Base-by-base conservation (phyloP, 23 red algal species). In the Gracilaria caudata region DNA sequence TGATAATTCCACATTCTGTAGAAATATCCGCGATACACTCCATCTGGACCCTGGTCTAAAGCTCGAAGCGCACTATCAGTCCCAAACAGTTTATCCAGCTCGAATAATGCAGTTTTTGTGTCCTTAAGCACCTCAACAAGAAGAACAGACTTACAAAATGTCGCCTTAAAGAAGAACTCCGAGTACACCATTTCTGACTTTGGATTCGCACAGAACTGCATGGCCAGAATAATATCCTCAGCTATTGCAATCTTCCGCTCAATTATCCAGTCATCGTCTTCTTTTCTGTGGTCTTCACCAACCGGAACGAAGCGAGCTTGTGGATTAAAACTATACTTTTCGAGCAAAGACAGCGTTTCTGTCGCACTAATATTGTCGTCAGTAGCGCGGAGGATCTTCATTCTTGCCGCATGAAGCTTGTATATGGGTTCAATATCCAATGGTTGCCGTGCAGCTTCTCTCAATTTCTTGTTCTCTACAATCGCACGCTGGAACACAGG, bases 1-100 rank as follows among this genome's bases (percentile, higher is more conserved):
- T 77, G 74, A 35, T 91, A 91, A 36, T 91, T 91, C 87, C 87
- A 91, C 77, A 91, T 91, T 19, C 59, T 66, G 53, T 82, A 91
- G 68, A 91, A 91, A 40, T 91, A 91, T 14, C 87, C 87, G 9
- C 87, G 75, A 59, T 91, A 76, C 10, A 75, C 63, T 5, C 76
- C 87, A 73, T 82, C 87, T 40, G 76, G 78, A 43, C 78, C 78
- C 46, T 73, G 76, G 37, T 91, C 87, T 7, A 91, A 59, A 17
- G 78, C 87, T 9, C 71, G 66, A 11, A 76, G 53, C 33, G 87
- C 87, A 14, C 73, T 76, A 21, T 82, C 76, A 51, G 41, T 61
- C 39, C 77, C 45, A 51, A 91, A 91, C 30, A 91, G 53, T 23
- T 47, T 82, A 29, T 73, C 66, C 36, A 91, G 37, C 45, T 91